A percentile compares a stretch with the other conserved stretches of the same genome.
Evolutionary conservation across 805 yeast species (phyloP).

Genomic region (Cyberlindnera galapagoensis): DNA sequence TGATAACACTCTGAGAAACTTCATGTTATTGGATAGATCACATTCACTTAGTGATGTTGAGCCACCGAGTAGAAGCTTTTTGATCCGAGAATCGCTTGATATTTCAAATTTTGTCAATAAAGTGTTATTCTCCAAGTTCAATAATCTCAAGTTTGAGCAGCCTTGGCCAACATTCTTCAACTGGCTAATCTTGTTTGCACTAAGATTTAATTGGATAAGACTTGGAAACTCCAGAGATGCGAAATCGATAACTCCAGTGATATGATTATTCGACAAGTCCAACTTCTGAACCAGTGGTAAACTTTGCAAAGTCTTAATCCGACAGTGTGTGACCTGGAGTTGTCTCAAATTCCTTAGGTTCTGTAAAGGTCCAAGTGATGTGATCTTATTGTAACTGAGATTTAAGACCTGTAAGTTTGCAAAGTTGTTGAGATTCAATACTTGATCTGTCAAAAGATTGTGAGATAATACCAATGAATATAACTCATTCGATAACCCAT

Average conservation of each 20-base stretch:
- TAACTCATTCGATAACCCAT: slow-evolving; percentile 15
- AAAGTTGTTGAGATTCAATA: slow-evolving; percentile 11
- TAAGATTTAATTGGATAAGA: slow-evolving; percentile 10
- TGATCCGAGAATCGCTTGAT: too few species aligned
- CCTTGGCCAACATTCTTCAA: slow-evolving; percentile 1
- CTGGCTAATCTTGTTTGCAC: slow-evolving; percentile 10
- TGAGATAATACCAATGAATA: slow-evolving; percentile 8
- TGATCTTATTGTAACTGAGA: slow-evolving; percentile 35
- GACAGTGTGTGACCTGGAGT: slow-evolving; percentile 8
- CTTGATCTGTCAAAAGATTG: slow-evolving; percentile 17
- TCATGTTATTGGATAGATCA: too few species aligned
- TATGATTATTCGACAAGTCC: slow-evolving; percentile 12
- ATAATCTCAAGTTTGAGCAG: slow-evolving; percentile 1
- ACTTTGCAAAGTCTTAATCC: neutral
- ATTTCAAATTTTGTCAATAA: slow-evolving; percentile 5
- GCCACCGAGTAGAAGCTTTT: too few species aligned
- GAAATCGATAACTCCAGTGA: slow-evolving; percentile 9
- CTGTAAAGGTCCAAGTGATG: slow-evolving; percentile 24
- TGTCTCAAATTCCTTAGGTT: slow-evolving; percentile 20
- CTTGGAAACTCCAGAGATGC: slow-evolving; percentile 9
- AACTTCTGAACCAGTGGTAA: slow-evolving; percentile 9
- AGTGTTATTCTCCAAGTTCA: slow-evolving; percentile 6
- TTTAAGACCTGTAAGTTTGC: slow-evolving; percentile 26
- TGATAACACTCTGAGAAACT: slow-evolving; percentile 4
- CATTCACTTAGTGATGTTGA: too few species aligned